A percentile compares a stretch with the other conserved stretches of the same genome.
Conservation (phyloP, 1,284 basidiomycete species). For the Gymnopus androsaceus region DNA sequence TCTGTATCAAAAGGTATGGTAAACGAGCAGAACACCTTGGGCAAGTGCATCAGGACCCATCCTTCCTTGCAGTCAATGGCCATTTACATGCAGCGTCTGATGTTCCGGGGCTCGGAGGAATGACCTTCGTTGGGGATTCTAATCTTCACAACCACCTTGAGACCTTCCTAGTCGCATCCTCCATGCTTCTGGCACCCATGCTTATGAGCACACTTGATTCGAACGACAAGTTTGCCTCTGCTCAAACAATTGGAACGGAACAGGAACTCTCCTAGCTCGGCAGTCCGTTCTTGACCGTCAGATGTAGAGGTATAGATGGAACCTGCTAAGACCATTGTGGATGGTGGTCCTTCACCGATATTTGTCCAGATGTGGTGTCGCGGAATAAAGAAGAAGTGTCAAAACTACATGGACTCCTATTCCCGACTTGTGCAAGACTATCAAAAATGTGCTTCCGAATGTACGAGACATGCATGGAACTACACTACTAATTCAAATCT, state of each 20-base stretch:
- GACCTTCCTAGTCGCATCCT: background rate
- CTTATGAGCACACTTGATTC: background rate
- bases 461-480: too few relatives aligned
- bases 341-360: background rate
- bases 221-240: background rate
- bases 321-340: background rate
- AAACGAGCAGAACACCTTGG: background rate
- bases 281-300: background rate
- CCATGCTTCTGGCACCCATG: background rate
- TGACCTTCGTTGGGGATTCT: background rate
- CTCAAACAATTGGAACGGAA: background rate
- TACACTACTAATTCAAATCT: too few relatives aligned
- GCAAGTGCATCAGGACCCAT: conserved; percentile 3
- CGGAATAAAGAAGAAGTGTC: too few relatives aligned
- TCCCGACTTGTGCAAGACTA: too few relatives aligned
- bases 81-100: background rate
- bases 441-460: too few relatives aligned
- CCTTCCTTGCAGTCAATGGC: background rate
- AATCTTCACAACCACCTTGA: background rate
- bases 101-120: background rate
- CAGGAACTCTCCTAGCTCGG: background rate
- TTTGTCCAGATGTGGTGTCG: too few relatives aligned
- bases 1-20: background rate
- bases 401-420: too few relatives aligned
- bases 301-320: background rate